Evolutionary conservation across 1,139 yeast genomes (phyloP).

Genomic region (Keqinozyma sinolaborantium): DNA sequence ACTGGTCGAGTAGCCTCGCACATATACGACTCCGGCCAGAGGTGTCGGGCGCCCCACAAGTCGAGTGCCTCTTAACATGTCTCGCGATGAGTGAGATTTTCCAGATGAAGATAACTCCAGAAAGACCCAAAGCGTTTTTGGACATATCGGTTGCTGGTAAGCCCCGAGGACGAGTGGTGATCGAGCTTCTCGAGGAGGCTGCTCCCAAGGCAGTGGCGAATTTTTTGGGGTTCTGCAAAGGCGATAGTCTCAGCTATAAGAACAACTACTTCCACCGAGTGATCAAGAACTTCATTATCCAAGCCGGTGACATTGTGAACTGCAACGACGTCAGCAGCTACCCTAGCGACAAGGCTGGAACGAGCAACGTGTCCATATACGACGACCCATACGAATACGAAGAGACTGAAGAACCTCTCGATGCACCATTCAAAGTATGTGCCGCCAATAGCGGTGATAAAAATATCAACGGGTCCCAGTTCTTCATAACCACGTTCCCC

Average conservation of each 20-base stretch:
- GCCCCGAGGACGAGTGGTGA: constrained; percentile 59
- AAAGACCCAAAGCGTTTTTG: constrained; percentile 42
- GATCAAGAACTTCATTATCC: constrained; percentile 75
- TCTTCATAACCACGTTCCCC: constrained; percentile 71
- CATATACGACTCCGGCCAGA: no score
- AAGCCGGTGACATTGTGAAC: constrained; percentile 60
- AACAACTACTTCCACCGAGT: constrained; percentile 61
- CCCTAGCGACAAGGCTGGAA: constrained; percentile 39
- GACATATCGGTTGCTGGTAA: constrained; percentile 53
- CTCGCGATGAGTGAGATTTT: no score
- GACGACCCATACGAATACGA: constrained; percentile 56
- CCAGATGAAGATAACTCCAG: constrained; percentile 35
- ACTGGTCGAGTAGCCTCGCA: constrained; percentile 4
- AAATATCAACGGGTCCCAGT: constrained; percentile 68
- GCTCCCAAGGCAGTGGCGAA: constrained; percentile 64
- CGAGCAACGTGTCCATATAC: constrained; percentile 50
- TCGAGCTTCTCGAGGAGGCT: constrained; percentile 46
- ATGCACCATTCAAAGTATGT: constrained; percentile 51
- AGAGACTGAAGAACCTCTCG: constrained; percentile 44
- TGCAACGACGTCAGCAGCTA: constrained; percentile 24
- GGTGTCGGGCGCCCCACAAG: no score
- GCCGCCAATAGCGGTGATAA: constrained; percentile 69
- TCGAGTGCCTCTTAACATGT: no score
- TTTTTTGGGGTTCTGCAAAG: constrained; percentile 45
- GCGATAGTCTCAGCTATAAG: constrained; percentile 28